phyloP scores from a whole-genome alignment of 345 rosid species.

The Rubroshorea leprosula region DNA sequence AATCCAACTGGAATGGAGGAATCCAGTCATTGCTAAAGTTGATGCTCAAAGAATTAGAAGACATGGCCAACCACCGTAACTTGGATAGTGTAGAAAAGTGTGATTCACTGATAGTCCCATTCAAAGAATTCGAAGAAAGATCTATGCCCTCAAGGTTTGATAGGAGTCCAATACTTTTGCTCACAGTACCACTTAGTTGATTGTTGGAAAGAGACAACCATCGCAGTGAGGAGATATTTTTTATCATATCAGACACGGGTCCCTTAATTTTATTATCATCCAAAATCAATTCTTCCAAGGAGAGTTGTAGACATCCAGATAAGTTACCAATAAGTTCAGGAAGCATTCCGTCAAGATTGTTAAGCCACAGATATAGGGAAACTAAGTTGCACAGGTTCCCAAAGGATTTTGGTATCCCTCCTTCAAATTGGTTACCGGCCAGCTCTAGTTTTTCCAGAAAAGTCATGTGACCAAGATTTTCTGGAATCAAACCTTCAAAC shows the following conservation, averaged over 20 bases:
- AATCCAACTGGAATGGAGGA: too few species aligned
- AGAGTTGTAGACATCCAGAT: constrained; percentile 5
- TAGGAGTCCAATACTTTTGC: constrained; percentile 3
- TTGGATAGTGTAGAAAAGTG: constrained; percentile 4
- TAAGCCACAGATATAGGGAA: too few species aligned
- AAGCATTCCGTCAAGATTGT: too few species aligned
- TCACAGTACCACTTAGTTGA: background rate
- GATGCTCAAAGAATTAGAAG: background rate
- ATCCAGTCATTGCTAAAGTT: constrained; percentile 2
- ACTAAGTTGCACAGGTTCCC: too few species aligned
- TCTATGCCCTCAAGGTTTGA: background rate
- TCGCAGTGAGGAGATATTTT: background rate
- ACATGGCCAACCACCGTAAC: background rate
- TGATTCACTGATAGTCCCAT: constrained; percentile 9
- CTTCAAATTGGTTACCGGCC: too few species aligned
- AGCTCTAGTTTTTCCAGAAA: too few species aligned
- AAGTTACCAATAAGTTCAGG: too few species aligned
- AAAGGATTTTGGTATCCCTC: too few species aligned
- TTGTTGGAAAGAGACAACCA: background rate
- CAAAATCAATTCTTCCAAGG: constrained; percentile 12
- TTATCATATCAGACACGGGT: constrained; percentile 1
- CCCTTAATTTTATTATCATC: constrained; percentile 11
- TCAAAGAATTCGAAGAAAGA: constrained; percentile 11
- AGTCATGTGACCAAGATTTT: too few species aligned
- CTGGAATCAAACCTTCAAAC: too few species aligned